Conservation (phyloP, 805 yeast species). For the Pachysolen tannophilus region DNA sequence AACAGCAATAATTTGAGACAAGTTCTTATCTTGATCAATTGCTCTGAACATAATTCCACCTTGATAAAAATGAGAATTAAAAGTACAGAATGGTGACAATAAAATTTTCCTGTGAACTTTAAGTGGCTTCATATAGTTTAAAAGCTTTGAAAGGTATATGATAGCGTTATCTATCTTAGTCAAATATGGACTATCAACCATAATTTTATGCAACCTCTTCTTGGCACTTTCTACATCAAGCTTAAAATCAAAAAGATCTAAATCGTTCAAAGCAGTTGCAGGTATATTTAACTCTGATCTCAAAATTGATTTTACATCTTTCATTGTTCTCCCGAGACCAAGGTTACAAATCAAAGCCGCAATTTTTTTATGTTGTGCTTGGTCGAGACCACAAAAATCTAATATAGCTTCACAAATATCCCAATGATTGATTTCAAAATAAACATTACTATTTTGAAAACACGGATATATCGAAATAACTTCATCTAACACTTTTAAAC, state of each 20-base stretch:
- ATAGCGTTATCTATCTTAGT: constrained; percentile 56
- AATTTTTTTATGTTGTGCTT: constrained; percentile 64
- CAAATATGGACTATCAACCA: constrained; percentile 67
- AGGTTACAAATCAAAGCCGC: constrained; percentile 68
- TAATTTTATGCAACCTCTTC: constrained; percentile 52
- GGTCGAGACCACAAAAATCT: constrained; percentile 75
- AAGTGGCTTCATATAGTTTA: constrained; percentile 43
- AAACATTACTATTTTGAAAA: constrained; percentile 45
- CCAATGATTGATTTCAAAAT: constrained; percentile 69
- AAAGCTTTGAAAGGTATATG: constrained; percentile 51
- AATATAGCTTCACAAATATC: constrained; percentile 70
- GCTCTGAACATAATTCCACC: constrained; percentile 88
- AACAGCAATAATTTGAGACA: constrained; percentile 56
- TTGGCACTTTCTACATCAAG: constrained; percentile 60
- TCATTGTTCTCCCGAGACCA: constrained; percentile 59
- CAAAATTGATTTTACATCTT: constrained; percentile 41
- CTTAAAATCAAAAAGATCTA: constrained; percentile 72
- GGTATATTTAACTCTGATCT: constrained; percentile 67
- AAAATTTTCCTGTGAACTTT: constrained; percentile 52
- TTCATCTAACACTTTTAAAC: constrained; percentile 76
- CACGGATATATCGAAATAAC: constrained; percentile 60
- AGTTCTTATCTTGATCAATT: constrained; percentile 51
- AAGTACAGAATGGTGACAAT: constrained; percentile 77
- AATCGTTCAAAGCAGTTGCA: constrained; percentile 73
- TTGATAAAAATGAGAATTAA: constrained; percentile 70